phyloP scores from a whole-genome alignment of 371 early-diverging fungal species.

The Mortierella sp. region DNA sequence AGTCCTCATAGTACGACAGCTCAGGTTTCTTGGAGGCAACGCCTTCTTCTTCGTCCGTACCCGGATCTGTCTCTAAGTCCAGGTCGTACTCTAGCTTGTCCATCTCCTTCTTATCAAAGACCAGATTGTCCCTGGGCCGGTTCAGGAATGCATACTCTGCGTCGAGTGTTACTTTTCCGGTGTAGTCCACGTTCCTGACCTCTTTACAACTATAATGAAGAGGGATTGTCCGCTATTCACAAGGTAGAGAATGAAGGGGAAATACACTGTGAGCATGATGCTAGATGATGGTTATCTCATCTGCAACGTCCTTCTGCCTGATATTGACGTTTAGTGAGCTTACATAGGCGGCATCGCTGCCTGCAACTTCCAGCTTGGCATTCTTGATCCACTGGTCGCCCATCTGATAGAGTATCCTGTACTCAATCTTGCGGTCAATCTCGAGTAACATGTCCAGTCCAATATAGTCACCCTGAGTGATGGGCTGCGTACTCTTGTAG shows the following conservation, averaged over 20 bases:
- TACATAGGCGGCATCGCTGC: slow-evolving; percentile 48
- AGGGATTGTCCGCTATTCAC: slow-evolving; percentile 22
- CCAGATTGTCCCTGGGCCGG: slow-evolving; percentile 23
- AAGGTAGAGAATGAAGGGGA: background rate
- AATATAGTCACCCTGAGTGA: slow-evolving; percentile 67
- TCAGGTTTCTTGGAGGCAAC: slow-evolving; percentile 11
- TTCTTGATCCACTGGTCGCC: slow-evolving; percentile 56
- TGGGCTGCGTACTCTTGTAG: slow-evolving; percentile 36
- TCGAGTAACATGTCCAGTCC: slow-evolving; percentile 72
- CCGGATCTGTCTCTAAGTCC: no score
- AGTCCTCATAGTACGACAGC: slow-evolving; percentile 43
- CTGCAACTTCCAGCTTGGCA: slow-evolving; percentile 43
- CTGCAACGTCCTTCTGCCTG: background rate
- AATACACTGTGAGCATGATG: no score
- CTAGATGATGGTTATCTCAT: background rate
- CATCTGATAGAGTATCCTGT: slow-evolving; percentile 45
- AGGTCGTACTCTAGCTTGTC: slow-evolving; percentile 22
- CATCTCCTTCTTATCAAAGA: slow-evolving; percentile 34
- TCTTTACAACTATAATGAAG: slow-evolving; percentile 35
- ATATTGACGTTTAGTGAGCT: background rate
- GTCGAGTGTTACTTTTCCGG: slow-evolving; percentile 25
- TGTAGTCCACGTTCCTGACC: slow-evolving; percentile 40
- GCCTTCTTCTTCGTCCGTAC: background rate
- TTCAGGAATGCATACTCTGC: slow-evolving; percentile 35
- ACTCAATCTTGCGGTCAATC: slow-evolving; percentile 56